Evolutionary conservation across 2,329 filamentous ascomycete genomes (phyloP), one percentile per base, ranked within the genome.

Genomic region (Fusarium guadeloupense): DNA sequence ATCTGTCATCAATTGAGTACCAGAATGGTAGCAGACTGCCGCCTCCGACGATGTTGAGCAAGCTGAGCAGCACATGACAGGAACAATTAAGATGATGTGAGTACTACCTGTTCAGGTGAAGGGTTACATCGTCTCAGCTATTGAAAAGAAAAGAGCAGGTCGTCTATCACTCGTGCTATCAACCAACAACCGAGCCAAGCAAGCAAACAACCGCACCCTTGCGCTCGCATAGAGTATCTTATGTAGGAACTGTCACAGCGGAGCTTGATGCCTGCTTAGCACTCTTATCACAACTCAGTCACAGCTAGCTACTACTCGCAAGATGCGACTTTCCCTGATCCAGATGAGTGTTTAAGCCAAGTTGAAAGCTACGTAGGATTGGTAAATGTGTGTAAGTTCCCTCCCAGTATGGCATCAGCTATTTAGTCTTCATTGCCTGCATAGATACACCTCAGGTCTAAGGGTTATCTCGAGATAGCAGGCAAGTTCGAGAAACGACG

Each of bases 271-370:
- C 55, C 17, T 55, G 28, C 39, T 23, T 25, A 48, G 20, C 44
- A 51, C 64, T 60, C 44, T 38, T 38, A 38, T 49, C 49, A 54
- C 48, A 44, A 12, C 41, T 16, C 12, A n/a, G 43, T 48, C 58
- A 62, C 54, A 62, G 19, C 40, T 46, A 42, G 21, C 30, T 48
- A 38, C 39, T 45, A 45, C 59, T 45, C 28, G n/a, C n/a, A n/a
- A n/a, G n/a, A n/a, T n/a, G n/a, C n/a, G 25, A 26, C 25, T 26
- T 26, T 26, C 8, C 5, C 25, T 12, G 25, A 26, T 26, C n/a
- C n/a, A n/a, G n/a, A n/a, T n/a, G n/a, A n/a, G n/a, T n/a, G 13
- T 13, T 10, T 13, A 12, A 26, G 25, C 25, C 25, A 12, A 9
- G 25, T 4, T 26, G 25, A 26, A 26, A 26, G 25, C 7, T 26